Evolutionary conservation across 2,329 filamentous ascomycete genomes (phyloP), one percentile per base, ranked within the genome.

Genomic region (Akanthomyces uredinophilus): DNA sequence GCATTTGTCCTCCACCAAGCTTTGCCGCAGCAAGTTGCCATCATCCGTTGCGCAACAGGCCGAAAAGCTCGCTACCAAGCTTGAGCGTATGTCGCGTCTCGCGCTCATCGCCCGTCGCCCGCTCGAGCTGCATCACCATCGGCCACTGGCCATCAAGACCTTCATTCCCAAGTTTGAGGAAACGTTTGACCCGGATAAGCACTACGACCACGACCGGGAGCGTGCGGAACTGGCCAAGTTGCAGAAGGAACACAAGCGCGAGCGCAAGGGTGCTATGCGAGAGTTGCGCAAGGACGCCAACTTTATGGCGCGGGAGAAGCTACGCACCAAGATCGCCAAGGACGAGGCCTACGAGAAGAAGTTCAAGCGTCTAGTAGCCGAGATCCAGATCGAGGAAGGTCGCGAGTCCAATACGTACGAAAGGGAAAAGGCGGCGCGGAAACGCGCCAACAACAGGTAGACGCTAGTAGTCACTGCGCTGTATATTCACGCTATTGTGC

Each of bases 271-370:
- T 1, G 94, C 93, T 7, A 84, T 99, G 81, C 86, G 95, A 68
- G 95, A 99, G 78, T 80, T 99, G 69, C 86, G 95, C 72, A 98
- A 97, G 82, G 96, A 99, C 70, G 90, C 92, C 61, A 91, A 90
- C 74, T 98, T 99, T 72, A 87, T 98, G 79, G 92, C 92, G 39
- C 83, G 94, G 68, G 93, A 97, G 83, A 90, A 91, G 76, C 81
- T 99, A 70, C 85, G 86, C 70, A 83, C 96, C 80, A 98, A 98
- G 87, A 96, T 93, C 83, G 90, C 91, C 79, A 88, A 87, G 79
- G 95, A 98, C 80, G 86, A 85, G 63, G 92, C 91, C 67, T 98
- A 99, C 81, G 94, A 98, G 81, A 91, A 90, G 82, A 98, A 98
- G 83, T 96, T 94, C 81, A 91, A 89, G 82, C 86, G 89, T 67